Percentiles rank a stretch among this genome's conserved stretches.
Conservation (phyloP, 805 yeast species). For the Wickerhamomyces sydowiorum region DNA sequence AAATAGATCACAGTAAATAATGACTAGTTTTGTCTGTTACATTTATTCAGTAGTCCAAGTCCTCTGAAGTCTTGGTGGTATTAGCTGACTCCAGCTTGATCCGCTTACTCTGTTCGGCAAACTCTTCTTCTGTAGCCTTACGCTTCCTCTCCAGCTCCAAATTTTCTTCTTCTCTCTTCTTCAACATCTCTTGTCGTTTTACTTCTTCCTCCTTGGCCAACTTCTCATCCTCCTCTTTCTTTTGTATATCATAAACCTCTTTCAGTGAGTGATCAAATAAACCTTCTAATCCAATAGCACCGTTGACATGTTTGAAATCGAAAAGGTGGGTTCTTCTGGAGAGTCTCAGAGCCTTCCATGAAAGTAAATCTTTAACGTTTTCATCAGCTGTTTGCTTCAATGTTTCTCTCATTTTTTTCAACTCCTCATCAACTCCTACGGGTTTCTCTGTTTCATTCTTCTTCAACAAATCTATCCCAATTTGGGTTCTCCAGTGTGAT, state of each 20-base stretch:
- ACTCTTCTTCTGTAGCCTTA: slow-evolving; percentile 12
- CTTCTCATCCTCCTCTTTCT: slow-evolving; percentile 7
- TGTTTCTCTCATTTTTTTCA: slow-evolving; percentile 1
- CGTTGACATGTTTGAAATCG: slow-evolving; percentile 30
- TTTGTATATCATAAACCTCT: slow-evolving; percentile 9
- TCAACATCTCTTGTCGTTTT: slow-evolving; percentile 12
- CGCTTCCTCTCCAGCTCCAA: slow-evolving; percentile 14
- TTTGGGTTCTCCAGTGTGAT: slow-evolving; percentile 31
- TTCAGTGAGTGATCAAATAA: slow-evolving; percentile 26
- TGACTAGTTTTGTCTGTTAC: too few relatives aligned
- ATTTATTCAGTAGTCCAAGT: slow-evolving; percentile 16
- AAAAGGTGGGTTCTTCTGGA: slow-evolving; percentile 32
- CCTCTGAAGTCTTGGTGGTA: slow-evolving; percentile 2
- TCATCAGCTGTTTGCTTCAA: slow-evolving; percentile 3
- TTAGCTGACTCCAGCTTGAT: slow-evolving; percentile 7
- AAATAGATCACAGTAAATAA: too few relatives aligned
- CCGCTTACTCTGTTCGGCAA: slow-evolving; percentile 15
- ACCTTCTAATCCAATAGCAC: slow-evolving; percentile 31
- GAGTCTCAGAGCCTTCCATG: slow-evolving; percentile 40
- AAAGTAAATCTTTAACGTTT: slow-evolving; percentile 15
- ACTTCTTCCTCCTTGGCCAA: slow-evolving; percentile 13
- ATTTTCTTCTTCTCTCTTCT: slow-evolving; percentile 5
- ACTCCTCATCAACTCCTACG: slow-evolving; percentile 1
- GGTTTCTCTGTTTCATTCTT: slow-evolving; percentile 6
- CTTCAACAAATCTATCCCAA: slow-evolving; percentile 31